Evolutionary conservation across 2,329 filamentous ascomycete species (phyloP).

Genomic region (Calonectria ilicicola): DNA sequence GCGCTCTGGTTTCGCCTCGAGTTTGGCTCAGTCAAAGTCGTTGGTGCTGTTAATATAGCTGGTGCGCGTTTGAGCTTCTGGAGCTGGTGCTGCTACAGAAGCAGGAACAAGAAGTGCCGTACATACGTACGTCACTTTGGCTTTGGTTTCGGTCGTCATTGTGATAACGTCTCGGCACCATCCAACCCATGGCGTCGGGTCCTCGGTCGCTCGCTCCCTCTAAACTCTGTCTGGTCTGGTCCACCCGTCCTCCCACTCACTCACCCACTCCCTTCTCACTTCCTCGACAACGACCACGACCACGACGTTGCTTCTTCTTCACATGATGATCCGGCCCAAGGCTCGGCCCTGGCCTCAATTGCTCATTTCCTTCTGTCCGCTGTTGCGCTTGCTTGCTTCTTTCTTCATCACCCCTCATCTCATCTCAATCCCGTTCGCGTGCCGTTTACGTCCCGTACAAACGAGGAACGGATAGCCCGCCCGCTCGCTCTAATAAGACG

Average conservation of each 20-base stretch:
- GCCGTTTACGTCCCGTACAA: neutral
- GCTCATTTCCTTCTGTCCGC: neutral
- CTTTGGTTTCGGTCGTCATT: too few relatives aligned
- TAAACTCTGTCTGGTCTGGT: neutral
- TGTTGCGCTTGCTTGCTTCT: conserved; percentile 6
- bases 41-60: neutral
- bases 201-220: neutral
- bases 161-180: conserved; percentile 1
- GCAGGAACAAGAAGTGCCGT: neutral
- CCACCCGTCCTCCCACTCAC: neutral
- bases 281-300: neutral
- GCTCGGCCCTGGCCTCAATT: neutral
- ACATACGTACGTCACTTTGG: too few relatives aligned
- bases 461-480: neutral
- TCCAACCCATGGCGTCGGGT: conserved; percentile 9
- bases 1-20: neutral
- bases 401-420: neutral
- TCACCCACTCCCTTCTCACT: neutral
- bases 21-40: neutral
- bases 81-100: neutral
- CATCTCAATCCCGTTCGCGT: too few relatives aligned
- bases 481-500: too few relatives aligned
- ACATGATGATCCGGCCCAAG: conserved; percentile 1
- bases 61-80: neutral
- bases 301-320: neutral